Evolutionary conservation across 23 red algal genomes (phyloP).

Genomic region (Gracilaria gracilis): DNA sequence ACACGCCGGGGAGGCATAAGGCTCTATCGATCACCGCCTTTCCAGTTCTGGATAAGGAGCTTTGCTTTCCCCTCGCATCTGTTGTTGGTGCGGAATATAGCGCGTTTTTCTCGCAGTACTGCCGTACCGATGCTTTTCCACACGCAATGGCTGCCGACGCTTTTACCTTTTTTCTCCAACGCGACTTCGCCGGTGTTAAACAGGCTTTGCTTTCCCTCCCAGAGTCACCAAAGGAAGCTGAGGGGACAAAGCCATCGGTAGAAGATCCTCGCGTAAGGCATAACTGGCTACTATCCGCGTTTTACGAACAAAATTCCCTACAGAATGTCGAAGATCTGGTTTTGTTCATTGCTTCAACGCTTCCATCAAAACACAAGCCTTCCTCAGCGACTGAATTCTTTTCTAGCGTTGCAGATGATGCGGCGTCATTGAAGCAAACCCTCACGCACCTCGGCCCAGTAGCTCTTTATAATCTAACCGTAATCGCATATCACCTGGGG

Average conservation of each 20-base stretch:
- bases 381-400: constrained; percentile 31
- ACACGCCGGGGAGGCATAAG: too few relatives aligned
- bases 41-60: too few relatives aligned
- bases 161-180: constrained; percentile 44
- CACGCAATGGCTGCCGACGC: constrained; percentile 58
- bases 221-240: neutral
- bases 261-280: constrained; percentile 62
- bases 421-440: constrained; percentile 16
- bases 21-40: too few relatives aligned
- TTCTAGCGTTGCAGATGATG: constrained; percentile 3
- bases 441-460: constrained; percentile 46
- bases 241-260: neutral
- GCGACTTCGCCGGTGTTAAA: constrained; percentile 35
- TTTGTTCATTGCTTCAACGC: constrained; percentile 36
- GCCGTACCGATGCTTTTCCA: constrained; percentile 32
- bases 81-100: neutral
- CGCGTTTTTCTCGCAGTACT: neutral
- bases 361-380: constrained; percentile 22
- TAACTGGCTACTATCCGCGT: constrained; percentile 37
- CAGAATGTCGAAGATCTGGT: constrained; percentile 41
- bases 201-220: constrained; percentile 33
- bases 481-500: constrained; percentile 58
- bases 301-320: constrained; percentile 14
- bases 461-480: constrained; percentile 59
- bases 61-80: neutral